Evolutionary conservation across 1,139 yeast genomes (phyloP).

Genomic region (Geotrichum fermentans): DNA sequence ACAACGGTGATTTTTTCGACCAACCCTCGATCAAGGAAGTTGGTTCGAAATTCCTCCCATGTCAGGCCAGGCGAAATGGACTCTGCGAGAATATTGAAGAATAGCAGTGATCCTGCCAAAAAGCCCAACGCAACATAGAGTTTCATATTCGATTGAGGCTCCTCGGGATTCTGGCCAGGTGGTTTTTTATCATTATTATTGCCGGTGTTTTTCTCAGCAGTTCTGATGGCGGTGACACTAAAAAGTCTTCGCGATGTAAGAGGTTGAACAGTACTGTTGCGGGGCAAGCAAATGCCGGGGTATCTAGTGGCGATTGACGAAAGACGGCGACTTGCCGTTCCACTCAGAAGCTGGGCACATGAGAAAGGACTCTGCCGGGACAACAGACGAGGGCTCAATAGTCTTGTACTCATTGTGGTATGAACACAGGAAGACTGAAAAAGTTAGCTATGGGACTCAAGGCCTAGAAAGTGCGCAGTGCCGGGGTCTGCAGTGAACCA

Average conservation of each 20-base stretch:
- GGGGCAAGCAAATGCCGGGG: neutral
- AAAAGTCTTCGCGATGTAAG: neutral
- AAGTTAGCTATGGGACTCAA: too few species aligned
- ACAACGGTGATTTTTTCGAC: conserved; percentile 73
- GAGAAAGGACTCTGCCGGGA: too few species aligned
- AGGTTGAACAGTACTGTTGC: neutral
- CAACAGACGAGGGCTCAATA: too few species aligned
- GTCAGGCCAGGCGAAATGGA: conserved; percentile 44
- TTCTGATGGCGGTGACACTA: neutral
- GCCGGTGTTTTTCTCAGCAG: too few species aligned
- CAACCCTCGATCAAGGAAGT: conserved; percentile 75
- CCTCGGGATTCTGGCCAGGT: neutral
- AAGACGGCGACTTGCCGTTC: neutral
- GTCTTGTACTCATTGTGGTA: too few species aligned
- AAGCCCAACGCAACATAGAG: conserved; percentile 8
- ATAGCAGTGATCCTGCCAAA: conserved; percentile 6
- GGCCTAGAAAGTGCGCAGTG: too few species aligned
- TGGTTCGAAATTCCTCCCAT: conserved; percentile 84
- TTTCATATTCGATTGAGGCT: neutral
- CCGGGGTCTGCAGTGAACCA: too few species aligned
- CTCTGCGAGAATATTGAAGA: conserved; percentile 13
- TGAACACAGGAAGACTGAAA: too few species aligned
- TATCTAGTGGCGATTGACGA: neutral
- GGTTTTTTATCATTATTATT: neutral
- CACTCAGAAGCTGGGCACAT: too few species aligned